phyloP scores from a whole-genome alignment of 768 basidiomycete species.

The Termitomyces eurrhizus region DNA sequence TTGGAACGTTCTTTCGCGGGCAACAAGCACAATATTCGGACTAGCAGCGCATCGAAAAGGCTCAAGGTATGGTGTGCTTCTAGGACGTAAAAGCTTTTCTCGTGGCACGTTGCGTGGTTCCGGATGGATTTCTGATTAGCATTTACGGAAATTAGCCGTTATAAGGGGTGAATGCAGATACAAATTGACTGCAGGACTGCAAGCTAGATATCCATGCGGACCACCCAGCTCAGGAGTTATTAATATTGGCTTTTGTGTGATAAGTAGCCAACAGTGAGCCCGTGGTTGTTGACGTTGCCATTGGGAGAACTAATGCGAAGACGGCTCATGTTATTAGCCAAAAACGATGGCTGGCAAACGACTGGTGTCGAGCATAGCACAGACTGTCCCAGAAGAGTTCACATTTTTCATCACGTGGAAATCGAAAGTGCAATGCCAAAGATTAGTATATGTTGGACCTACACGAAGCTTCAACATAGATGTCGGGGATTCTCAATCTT shows the following conservation, averaged over 20 bases:
- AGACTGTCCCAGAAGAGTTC: background rate
- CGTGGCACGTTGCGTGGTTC: constrained; percentile 8
- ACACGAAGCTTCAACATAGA: background rate
- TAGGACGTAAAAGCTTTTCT: constrained; percentile 12
- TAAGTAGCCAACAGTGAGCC: background rate
- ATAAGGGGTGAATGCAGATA: background rate
- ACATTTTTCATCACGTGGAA: background rate
- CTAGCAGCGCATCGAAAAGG: constrained; percentile 13
- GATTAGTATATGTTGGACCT: background rate
- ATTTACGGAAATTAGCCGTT: background rate
- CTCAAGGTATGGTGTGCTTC: constrained; percentile 11
- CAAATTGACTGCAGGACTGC: background rate
- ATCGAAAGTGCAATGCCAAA: background rate
- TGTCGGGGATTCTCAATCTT: background rate
- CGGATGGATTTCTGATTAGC: constrained; percentile 10
- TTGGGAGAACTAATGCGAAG: background rate
- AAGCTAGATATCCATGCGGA: background rate
- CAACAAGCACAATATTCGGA: constrained; percentile 5
- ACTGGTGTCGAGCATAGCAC: background rate
- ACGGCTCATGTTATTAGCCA: background rate
- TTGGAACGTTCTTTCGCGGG: constrained; percentile 7
- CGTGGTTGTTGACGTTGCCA: background rate
- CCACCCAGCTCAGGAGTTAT: too few relatives aligned
- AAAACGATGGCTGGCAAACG: background rate
- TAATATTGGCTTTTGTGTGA: too few relatives aligned